Conservation (phyloP, 768 basidiomycete species). For the Hericium erinaceus region DNA sequence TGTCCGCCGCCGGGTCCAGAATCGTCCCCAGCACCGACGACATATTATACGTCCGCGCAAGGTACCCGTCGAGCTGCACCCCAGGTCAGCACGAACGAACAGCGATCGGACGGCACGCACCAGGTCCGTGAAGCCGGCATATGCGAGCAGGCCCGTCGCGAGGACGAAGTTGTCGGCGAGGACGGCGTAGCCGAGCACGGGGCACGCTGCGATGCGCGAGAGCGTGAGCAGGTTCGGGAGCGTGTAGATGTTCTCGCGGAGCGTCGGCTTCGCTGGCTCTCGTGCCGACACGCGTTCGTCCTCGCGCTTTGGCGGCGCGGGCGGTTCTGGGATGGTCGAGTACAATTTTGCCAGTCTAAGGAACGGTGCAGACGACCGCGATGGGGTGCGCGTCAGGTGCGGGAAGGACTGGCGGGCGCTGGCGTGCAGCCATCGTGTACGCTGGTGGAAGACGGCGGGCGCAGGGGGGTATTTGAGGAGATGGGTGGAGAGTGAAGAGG, state of each 20-base stretch:
- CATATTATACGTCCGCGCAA: conserved; percentile 84
- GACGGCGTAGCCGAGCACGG: conserved; percentile 86
- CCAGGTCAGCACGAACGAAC: neutral
- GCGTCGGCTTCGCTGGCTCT: conserved; percentile 11
- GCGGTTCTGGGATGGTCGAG: neutral
- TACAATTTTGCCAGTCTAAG: neutral
- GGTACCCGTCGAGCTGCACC: conserved; percentile 76
- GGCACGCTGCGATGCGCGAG: conserved; percentile 84
- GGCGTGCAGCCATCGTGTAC: neutral
- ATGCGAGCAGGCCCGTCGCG: conserved; percentile 78
- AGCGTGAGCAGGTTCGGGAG: conserved; percentile 84
- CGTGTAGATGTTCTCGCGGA: conserved; percentile 88
- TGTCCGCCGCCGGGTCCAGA: conserved; percentile 96
- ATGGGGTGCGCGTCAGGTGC: neutral
- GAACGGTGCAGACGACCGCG: neutral
- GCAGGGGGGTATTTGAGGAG: neutral
- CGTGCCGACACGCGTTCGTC: neutral
- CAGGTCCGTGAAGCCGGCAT: conserved; percentile 88
- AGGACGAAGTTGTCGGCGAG: conserved; percentile 68
- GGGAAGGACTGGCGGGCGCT: neutral
- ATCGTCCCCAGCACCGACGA: conserved; percentile 90
- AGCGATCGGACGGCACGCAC: conserved; percentile 29
- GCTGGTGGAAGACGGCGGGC: neutral
- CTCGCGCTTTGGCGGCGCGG: neutral
- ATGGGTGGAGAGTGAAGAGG: neutral